Evolutionary conservation across 2,329 filamentous ascomycete species (phyloP).

Genomic region (Aspergillaceae sp.): DNA sequence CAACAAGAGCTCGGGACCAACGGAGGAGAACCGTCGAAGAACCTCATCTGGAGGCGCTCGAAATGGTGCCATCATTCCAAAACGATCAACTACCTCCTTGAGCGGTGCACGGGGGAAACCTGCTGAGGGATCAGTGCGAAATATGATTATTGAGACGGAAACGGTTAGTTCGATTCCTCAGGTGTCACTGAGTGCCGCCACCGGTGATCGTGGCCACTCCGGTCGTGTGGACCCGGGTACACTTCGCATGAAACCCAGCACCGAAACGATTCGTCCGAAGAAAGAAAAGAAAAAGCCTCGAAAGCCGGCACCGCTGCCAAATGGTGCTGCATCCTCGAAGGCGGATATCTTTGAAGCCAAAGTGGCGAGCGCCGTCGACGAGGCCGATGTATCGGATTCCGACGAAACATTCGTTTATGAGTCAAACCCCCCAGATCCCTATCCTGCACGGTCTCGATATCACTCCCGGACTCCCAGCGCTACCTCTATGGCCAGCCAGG

Average conservation of each 20-base stretch:
- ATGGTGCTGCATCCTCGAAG: slow-evolving; percentile 68
- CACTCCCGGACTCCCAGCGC: slow-evolving; percentile 93
- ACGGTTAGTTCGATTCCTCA: slow-evolving; percentile 88
- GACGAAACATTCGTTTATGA: slow-evolving; percentile 99
- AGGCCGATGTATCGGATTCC: slow-evolving; percentile 92
- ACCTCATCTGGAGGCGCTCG: slow-evolving; percentile 32
- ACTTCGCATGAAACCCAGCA: slow-evolving; percentile 76
- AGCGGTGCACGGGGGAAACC: slow-evolving; percentile 56
- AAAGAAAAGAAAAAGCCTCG: slow-evolving; percentile 83
- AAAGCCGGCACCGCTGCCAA: slow-evolving; percentile 55
- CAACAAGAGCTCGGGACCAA: slow-evolving; percentile 28
- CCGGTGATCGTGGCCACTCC: slow-evolving; percentile 47
- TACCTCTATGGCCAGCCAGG: slow-evolving; percentile 58
- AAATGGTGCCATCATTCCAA: slow-evolving; percentile 48
- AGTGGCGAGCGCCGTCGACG: slow-evolving; percentile 89
- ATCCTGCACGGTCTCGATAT: slow-evolving; percentile 54
- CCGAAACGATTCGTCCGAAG: slow-evolving; percentile 90
- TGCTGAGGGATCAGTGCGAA: slow-evolving; percentile 65
- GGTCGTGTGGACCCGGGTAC: slow-evolving; percentile 60
- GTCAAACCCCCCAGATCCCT: slow-evolving; percentile 70
- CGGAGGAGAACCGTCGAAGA: slow-evolving; percentile 30
- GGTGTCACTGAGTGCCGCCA: slow-evolving; percentile 58
- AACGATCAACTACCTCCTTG: slow-evolving; percentile 62
- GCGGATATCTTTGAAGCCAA: slow-evolving; percentile 97
- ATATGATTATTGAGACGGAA: slow-evolving; percentile 97